Percentiles rank a stretch among this genome's conserved stretches.
Evolutionary conservation across 345 rosid genomes (phyloP).

Genomic region (Cardamine chenopodiifolia): DNA sequence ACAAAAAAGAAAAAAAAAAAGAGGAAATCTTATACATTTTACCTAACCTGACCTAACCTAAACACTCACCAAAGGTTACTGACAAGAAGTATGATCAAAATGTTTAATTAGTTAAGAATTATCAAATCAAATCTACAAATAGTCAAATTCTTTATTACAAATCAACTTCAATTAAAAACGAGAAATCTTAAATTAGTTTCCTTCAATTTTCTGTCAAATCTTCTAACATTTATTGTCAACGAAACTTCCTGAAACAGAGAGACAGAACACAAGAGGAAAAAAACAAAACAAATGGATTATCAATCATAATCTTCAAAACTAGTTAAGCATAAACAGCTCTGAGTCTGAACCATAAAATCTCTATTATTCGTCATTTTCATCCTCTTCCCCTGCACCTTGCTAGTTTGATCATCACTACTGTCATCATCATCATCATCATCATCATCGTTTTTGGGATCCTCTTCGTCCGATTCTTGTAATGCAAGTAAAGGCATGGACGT

Average conservation of each 20-base stretch:
- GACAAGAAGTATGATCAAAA: not conserved
- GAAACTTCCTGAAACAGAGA: not conserved
- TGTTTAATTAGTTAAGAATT: not conserved
- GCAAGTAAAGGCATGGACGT: constrained; percentile 82
- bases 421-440: constrained; percentile 4
- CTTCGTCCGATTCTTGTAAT: constrained; percentile 46
- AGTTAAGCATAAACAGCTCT: constrained; percentile 34
- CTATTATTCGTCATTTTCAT: constrained; percentile 29
- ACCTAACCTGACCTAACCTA: not conserved
- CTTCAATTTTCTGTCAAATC: not conserved
- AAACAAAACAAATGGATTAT: not conserved
- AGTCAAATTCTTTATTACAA: constrained; percentile 1
- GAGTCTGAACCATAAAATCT: constrained; percentile 26
- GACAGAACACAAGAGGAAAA: not conserved
- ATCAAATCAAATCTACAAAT: not conserved
- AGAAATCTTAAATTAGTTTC: not conserved
- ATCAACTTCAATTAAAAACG: not conserved
- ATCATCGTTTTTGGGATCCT: constrained; percentile 10
- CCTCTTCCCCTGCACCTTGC: constrained; percentile 31
- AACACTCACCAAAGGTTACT: not conserved
- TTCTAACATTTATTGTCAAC: constrained; percentile 17
- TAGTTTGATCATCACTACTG: constrained; percentile 29
- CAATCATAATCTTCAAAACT: constrained; percentile 32
- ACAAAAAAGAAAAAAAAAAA: not conserved
- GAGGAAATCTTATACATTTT: not conserved